These are phyloP conservation scores for Trichoderma gracile DNA, from an alignment of 2,329 filamentous ascomycete species.

Conservation along the genomic window DNA sequence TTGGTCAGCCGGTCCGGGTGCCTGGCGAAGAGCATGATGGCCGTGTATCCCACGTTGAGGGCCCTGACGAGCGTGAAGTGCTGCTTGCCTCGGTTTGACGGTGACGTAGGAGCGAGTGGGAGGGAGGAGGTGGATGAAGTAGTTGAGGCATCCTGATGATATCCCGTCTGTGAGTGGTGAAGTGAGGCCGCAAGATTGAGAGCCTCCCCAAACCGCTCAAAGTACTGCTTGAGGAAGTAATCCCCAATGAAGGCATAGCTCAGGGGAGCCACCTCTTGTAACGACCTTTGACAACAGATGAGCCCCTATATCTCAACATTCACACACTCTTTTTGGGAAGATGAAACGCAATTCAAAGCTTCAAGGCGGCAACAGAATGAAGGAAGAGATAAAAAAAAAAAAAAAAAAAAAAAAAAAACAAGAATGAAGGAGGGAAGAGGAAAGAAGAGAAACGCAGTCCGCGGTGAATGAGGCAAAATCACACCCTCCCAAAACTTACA, in stretches of 20 bases:
- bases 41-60: slow-evolving; percentile 85
- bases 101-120: slow-evolving; percentile 7
- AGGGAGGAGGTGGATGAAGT: neutral
- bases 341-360: no score
- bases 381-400: neutral
- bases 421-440: neutral
- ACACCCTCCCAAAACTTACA: slow-evolving; percentile 55
- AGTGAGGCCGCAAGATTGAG: slow-evolving; percentile 66
- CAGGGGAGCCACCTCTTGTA: slow-evolving; percentile 89
- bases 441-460: neutral
- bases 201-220: slow-evolving; percentile 68
- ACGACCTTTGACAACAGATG: slow-evolving; percentile 54
- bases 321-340: neutral
- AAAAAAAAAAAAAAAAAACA: no score
- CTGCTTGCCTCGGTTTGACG: slow-evolving; percentile 30
- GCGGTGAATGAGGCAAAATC: neutral
- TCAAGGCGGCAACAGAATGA: neutral
- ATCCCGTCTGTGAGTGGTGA: slow-evolving; percentile 32
- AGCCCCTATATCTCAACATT: no score
- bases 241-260: slow-evolving; percentile 83
- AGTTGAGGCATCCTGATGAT: slow-evolving; percentile 27
- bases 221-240: slow-evolving; percentile 74
- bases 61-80: slow-evolving; percentile 69
- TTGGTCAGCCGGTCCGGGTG: slow-evolving; percentile 60
- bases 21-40: slow-evolving; percentile 79